Base-by-base conservation (phyloP, 345 rosid genomes). In the Linum lewisii region DNA sequence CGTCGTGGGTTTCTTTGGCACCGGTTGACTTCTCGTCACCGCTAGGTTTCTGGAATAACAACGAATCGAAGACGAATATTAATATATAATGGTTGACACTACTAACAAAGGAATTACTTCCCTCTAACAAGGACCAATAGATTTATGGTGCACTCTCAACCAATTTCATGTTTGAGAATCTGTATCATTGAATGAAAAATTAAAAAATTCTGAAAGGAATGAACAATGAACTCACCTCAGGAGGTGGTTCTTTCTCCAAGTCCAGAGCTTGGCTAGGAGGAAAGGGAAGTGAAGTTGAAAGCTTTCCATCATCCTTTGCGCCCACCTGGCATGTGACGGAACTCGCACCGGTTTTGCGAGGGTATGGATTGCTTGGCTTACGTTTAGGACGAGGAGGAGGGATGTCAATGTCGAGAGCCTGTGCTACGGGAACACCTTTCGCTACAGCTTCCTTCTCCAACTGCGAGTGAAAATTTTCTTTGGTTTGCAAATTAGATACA, bases 311-410 rank as follows among this genome's bases (percentile, higher is more conserved):
- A 74, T 82, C 85, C 63, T 77, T 78, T 9, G 63, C 69, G 67
- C 77, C 75, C 1, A 57, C 52, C 38, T 75, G 83, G 9, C 44
- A 62, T 57, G 73, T 25, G 21, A 76, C 61, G 63, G 73, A 64
- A 70, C 74, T 49, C 13, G 59, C 56, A 63, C 81, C 79, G 0
- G 65, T 86, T 80, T 88, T 92, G 66, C 96, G 72, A 71, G 98
- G 98, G 77, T 88, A 92, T 60, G 98, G 98, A 82, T 83, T 88
- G 73, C 75, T 79, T 44, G 98, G 96, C 79, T 92, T 92, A 54
- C 88, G 81, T 70, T 92, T 92, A 45, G 96, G 98, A 47, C 98
- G 88, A 26, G 98, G 96, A 77, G 98, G 96, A 38, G 98, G 98
- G 69, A 92, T 92, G 63, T 82, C 82, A 70, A 92, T 83, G 66